Conservation (phyloP, 1,284 basidiomycete species). For the Blastosporella zonata region DNA sequence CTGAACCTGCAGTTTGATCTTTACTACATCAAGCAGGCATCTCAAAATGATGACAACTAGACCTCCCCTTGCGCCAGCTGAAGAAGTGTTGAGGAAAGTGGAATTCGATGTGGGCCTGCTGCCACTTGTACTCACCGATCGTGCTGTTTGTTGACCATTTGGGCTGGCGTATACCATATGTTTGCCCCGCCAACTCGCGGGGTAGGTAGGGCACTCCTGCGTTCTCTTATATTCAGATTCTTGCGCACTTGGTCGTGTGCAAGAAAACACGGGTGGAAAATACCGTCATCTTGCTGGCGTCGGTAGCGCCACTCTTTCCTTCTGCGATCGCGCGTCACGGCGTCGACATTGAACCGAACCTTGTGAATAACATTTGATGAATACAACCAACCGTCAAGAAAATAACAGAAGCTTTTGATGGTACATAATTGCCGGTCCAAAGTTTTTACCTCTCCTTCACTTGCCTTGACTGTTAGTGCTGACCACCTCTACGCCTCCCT, state of each 20-base stretch:
- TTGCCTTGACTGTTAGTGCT: too few species aligned
- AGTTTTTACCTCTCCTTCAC: too few species aligned
- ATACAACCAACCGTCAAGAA: too few species aligned
- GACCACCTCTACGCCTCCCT: too few species aligned
- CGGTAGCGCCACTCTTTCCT: not conserved
- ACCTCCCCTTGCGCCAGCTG: slow-evolving; percentile 83
- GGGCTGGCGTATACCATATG: slow-evolving; percentile 54
- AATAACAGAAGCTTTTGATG: too few species aligned
- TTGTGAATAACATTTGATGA: too few species aligned
- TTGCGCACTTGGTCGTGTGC: slow-evolving; percentile 8
- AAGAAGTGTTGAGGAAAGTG: not conserved
- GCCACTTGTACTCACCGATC: slow-evolving; percentile 37
- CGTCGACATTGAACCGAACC: too few species aligned
- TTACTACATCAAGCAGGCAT: slow-evolving; percentile 96
- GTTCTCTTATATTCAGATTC: slow-evolving; percentile 14
- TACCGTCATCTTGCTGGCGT: slow-evolving; percentile 14
- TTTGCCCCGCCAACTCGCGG: slow-evolving; percentile 61
- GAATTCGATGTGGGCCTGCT: not conserved
- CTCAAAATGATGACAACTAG: slow-evolving; percentile 92
- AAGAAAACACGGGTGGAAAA: slow-evolving; percentile 5
- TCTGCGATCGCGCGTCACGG: too few species aligned
- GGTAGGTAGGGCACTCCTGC: slow-evolving; percentile 25
- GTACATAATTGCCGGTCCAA: too few species aligned
- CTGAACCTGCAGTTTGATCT: slow-evolving; percentile 96
- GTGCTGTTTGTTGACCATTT: slow-evolving; percentile 76